phyloP scores from a whole-genome alignment of 768 basidiomycete species.

The Mycena leptocephala region DNA sequence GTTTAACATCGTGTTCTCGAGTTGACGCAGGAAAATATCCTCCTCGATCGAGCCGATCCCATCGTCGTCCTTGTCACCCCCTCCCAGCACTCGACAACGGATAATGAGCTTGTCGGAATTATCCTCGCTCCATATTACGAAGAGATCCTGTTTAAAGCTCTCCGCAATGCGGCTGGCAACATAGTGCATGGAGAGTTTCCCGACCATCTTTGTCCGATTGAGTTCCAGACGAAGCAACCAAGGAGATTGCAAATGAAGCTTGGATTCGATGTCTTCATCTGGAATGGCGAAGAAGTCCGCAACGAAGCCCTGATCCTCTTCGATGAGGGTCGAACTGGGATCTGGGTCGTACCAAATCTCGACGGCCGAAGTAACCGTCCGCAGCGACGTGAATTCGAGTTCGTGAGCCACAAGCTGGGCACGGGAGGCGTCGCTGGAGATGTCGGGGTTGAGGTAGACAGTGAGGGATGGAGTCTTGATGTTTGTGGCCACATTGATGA shows the following conservation, averaged over 20 bases:
- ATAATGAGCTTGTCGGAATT: constrained; percentile 98
- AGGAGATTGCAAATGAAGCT: constrained; percentile 93
- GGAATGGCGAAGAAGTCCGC: constrained; percentile 99
- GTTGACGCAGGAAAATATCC: constrained; percentile 95
- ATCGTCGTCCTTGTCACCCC: constrained; percentile 90
- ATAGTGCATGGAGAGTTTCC: constrained; percentile 95
- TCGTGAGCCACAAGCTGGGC: constrained; percentile 96
- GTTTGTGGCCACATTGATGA: constrained; percentile 98
- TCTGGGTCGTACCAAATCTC: constrained; percentile 99
- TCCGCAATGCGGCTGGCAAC: constrained; percentile 95
- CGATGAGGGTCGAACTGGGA: constrained; percentile 92
- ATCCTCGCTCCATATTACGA: constrained; percentile 99
- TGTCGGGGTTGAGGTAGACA: constrained; percentile 87
- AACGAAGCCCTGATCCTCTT: constrained; percentile 96
- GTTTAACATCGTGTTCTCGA: constrained; percentile 97
- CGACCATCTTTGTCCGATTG: constrained; percentile 98
- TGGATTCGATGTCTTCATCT: constrained; percentile 94
- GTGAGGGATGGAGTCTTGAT: constrained; percentile 99
- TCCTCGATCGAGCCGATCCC: constrained; percentile 85
- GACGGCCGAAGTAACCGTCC: constrained; percentile 94
- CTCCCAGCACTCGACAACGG: constrained; percentile 93
- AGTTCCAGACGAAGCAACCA: constrained; percentile 98
- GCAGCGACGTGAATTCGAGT: constrained; percentile 93
- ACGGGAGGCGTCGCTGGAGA: constrained; percentile 70
- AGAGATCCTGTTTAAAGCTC: constrained; percentile 95